Percentiles rank a stretch among this genome's conserved stretches.
phyloP scores from a whole-genome alignment of 2,329 filamentous ascomycete genomes.

The Periconia sp. region DNA sequence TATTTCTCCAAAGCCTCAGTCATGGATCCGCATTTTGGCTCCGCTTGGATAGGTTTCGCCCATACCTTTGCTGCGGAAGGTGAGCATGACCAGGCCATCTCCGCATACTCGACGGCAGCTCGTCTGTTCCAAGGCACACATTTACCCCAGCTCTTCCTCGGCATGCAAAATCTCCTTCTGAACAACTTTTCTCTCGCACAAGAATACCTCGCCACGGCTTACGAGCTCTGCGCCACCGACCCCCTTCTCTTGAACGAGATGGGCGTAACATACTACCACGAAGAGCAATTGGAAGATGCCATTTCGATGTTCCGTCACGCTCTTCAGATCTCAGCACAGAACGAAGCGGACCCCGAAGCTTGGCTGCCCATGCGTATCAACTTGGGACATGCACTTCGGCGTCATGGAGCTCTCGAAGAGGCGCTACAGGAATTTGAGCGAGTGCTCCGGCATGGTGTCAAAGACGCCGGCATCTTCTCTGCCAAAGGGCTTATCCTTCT shows the following conservation, averaged over 20 bases:
- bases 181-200: conserved; percentile 93
- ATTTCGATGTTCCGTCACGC: conserved; percentile 77
- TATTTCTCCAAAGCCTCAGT: conserved; percentile 98
- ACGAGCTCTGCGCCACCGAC: conserved; percentile 78
- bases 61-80: conserved; percentile 98
- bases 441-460: conserved; percentile 79
- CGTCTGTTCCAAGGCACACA: conserved; percentile 96
- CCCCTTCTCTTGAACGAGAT: conserved; percentile 93
- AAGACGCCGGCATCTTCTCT: conserved; percentile 75
- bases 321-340: conserved; percentile 74
- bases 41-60: conserved; percentile 98
- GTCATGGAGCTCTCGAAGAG: conserved; percentile 67
- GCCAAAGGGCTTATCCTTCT: conserved; percentile 84
- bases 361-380: conserved; percentile 87
- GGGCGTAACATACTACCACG: conserved; percentile 93
- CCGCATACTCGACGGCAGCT: conserved; percentile 93
- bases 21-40: conserved; percentile 96
- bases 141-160: conserved; percentile 89
- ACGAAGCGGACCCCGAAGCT: conserved; percentile 78
- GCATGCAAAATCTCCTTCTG: conserved; percentile 96
- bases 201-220: conserved; percentile 91
- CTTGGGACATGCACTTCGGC: conserved; percentile 82
- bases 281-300: conserved; percentile 75
- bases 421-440: conserved; percentile 83
- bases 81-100: conserved; percentile 97